A percentile compares a stretch with the other conserved stretches of the same genome.
Evolutionary conservation across 768 basidiomycete genomes (phyloP).

Genomic region (Hericium erinaceus): DNA sequence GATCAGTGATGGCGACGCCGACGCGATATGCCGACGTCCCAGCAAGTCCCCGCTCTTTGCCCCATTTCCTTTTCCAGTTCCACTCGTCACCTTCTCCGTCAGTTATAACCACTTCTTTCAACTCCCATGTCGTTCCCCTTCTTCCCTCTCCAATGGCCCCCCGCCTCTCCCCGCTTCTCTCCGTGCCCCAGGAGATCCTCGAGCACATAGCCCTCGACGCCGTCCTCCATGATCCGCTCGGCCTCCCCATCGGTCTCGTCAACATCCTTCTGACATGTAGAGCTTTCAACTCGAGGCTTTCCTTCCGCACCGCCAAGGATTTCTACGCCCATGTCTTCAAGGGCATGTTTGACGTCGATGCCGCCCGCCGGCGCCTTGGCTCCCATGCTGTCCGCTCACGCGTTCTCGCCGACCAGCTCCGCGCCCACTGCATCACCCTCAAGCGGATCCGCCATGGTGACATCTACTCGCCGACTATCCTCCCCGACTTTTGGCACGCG

Average conservation of each 20-base stretch:
- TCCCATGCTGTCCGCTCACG: conserved; percentile 27
- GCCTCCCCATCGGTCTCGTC: conserved; percentile 38
- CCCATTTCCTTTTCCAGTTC: not conserved
- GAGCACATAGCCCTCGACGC: conserved; percentile 43
- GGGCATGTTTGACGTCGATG: conserved; percentile 45
- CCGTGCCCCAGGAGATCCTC: conserved; percentile 36
- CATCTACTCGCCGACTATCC: conserved; percentile 17
- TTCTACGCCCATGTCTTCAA: conserved; percentile 49
- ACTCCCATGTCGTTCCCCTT: not conserved
- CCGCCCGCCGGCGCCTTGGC: conserved; percentile 42
- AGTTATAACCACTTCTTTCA: conserved; percentile 8
- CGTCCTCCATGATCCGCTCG: conserved; percentile 29
- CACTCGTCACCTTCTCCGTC: not conserved
- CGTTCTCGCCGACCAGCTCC: conserved; percentile 31
- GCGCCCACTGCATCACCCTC: conserved; percentile 26
- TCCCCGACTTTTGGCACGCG: conserved; percentile 36
- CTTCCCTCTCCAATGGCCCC: not conserved
- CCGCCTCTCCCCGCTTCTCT: conserved; percentile 4
- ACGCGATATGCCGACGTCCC: too few relatives aligned
- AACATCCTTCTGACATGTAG: conserved; percentile 40
- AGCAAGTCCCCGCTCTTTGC: not conserved
- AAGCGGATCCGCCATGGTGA: conserved; percentile 23
- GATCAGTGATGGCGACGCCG: too few relatives aligned
- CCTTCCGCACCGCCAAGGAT: conserved; percentile 18
- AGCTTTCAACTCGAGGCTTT: conserved; percentile 29